These are phyloP conservation scores for Nakazawaea anatomiae DNA, from an alignment of 805 yeast genomes.

Conservation along the genomic window DNA sequence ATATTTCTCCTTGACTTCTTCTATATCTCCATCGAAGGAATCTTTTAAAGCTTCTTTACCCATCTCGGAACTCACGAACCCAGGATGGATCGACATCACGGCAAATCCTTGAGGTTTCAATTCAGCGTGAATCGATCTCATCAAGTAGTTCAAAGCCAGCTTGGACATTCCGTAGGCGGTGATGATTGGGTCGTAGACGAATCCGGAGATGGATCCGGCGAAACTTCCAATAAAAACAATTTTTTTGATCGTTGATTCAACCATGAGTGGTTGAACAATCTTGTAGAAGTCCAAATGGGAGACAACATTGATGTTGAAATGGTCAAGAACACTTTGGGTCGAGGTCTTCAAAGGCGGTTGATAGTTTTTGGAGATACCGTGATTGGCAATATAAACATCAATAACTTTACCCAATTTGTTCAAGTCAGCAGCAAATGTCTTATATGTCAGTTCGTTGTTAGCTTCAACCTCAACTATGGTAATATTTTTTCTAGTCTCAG, in stretches of 20 bases:
- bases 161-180: conserved; percentile 30
- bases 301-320: conserved; percentile 15
- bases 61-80: conserved; percentile 26
- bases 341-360: neutral
- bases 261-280: conserved; percentile 21
- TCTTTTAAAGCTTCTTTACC: conserved; percentile 8
- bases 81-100: conserved; percentile 24
- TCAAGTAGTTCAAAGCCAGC: conserved; percentile 26
- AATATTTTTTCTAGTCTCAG: conserved; percentile 13
- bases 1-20: neutral
- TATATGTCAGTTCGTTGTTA: conserved; percentile 15
- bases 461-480: conserved; percentile 18
- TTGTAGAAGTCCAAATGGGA: conserved; percentile 1
- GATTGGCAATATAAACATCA: conserved; percentile 31
- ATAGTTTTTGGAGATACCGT: conserved; percentile 18
- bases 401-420: conserved; percentile 17
- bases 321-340: neutral
- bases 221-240: conserved; percentile 23
- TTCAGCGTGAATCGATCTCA: conserved; percentile 21
- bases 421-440: conserved; percentile 13
- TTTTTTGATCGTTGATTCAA: conserved; percentile 20
- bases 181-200: conserved; percentile 14
- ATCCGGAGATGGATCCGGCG: conserved; percentile 22
- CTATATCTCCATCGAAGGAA: neutral
- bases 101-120: conserved; percentile 19